Conservation (phyloP, 2,329 filamentous ascomycete genomes). For the Talaromyces sp. region DNA sequence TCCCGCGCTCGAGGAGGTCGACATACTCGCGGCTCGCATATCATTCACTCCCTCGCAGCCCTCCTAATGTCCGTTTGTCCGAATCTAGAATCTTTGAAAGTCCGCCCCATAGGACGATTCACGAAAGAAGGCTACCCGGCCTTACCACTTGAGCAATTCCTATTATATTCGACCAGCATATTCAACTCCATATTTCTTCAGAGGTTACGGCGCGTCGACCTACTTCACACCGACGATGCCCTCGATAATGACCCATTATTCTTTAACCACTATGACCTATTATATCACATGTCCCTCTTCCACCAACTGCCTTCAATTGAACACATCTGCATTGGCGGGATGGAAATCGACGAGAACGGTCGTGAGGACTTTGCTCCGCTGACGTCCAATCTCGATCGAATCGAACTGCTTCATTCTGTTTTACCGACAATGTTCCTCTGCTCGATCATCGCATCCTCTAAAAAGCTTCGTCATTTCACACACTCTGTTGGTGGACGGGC, state of each 20-base stretch:
- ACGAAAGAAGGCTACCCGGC: slow-evolving; percentile 7
- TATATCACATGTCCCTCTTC: slow-evolving; percentile 15
- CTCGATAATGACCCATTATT: slow-evolving; percentile 12
- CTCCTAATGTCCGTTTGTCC: slow-evolving; percentile 13
- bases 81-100: slow-evolving; percentile 13
- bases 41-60: slow-evolving; percentile 12
- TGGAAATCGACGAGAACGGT: slow-evolving; percentile 15
- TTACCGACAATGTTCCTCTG: slow-evolving; percentile 15
- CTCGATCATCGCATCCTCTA: slow-evolving; percentile 12
- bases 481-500: slow-evolving; percentile 14
- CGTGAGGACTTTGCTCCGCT: slow-evolving; percentile 12
- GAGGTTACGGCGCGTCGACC: slow-evolving; percentile 9
- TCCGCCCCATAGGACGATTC: slow-evolving; percentile 12
- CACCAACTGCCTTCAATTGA: slow-evolving; percentile 11
- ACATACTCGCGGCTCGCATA: slow-evolving; percentile 15
- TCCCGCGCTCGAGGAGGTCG: slow-evolving; percentile 12
- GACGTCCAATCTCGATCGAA: slow-evolving; percentile 9
- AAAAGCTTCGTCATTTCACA: slow-evolving; percentile 7
- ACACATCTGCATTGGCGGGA: slow-evolving; percentile 12
- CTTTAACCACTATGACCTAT: slow-evolving; percentile 14
- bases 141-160: slow-evolving; percentile 13
- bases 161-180: slow-evolving; percentile 1
- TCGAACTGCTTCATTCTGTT: slow-evolving; percentile 13
- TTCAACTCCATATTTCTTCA: slow-evolving; percentile 1
- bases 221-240: slow-evolving; percentile 14